Base-by-base conservation (phyloP, 306 rosid species). In the Begonia masoniana region DNA sequence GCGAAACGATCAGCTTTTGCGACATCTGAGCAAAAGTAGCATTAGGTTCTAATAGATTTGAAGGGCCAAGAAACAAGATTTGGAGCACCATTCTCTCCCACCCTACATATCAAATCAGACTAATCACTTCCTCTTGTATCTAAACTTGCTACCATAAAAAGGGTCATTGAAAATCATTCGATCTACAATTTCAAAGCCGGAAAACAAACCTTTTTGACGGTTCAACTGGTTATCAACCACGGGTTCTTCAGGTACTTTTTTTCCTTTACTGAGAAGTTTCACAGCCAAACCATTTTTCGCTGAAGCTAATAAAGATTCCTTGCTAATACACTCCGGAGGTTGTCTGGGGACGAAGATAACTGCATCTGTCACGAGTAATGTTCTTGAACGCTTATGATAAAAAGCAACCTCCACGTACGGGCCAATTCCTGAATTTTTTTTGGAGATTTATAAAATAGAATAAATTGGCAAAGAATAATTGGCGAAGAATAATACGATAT, bases 51-150 rank as follows among this genome's bases (percentile, higher is more conserved):
- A 91, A 75, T 54, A 91, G 84, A 70, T 91, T 86, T 45, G 99
- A 81, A 62, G 96, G 99, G 58, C 94, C 96, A 51, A 91, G 99
- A 68, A 91, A 86, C 80, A 91, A 74, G 70, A 91, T 86, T 68
- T 91, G 99, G 16, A 91, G 84, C 64, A 86, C 99, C 93, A 86
- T 91, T 77, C 99, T 81, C 78, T 91, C 96, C 99, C 99, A 86
- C 52, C 95, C 96, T 86, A 73, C 73, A 72, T 15, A 66, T 39
- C 47, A 61, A 56, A 51, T 47, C 48, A 67, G 9, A 52, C 47
- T 48, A 43, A 6, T 64, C 68, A 41, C 47, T 56, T 35, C 21
- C n/a, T 15, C 36, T 52, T 47, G 23, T 31, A 31, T 31, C 24
- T 21, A 3, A 21, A 21, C 24, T 21, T 21, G 2, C 24, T 2